Evolutionary conservation across 371 early-diverging fungal genomes (phyloP).

Genomic region (Phascolomyces articulosus): DNA sequence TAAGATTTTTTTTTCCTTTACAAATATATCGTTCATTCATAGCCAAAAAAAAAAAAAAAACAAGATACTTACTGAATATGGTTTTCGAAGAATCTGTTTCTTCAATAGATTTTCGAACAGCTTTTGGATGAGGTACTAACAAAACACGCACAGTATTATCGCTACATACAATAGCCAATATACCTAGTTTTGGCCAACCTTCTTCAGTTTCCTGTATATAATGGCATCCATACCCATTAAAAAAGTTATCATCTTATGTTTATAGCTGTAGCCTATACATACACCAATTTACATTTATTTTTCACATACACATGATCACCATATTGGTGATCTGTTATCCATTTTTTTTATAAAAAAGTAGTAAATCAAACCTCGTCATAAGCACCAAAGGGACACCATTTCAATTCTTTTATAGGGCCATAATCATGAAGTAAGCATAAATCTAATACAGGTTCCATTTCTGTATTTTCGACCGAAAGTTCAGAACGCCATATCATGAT

Average conservation of each 20-base stretch:
- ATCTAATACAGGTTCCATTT: slow-evolving; percentile 38
- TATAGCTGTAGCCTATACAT: too few species aligned
- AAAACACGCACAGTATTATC: slow-evolving; percentile 59
- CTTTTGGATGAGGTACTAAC: slow-evolving; percentile 59
- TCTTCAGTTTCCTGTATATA: not conserved
- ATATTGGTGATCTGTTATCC: not conserved
- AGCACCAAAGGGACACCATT: slow-evolving; percentile 62
- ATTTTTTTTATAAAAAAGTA: too few species aligned
- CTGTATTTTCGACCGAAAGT: slow-evolving; percentile 17
- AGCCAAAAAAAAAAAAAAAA: too few species aligned
- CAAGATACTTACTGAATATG: slow-evolving; percentile 35
- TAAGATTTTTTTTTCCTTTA: not conserved
- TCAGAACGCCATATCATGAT: slow-evolving; percentile 63
- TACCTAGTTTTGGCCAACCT: slow-evolving; percentile 49
- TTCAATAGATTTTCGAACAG: slow-evolving; percentile 21
- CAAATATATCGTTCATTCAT: not conserved
- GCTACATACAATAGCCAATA: slow-evolving; percentile 57
- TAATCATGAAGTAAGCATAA: slow-evolving; percentile 62
- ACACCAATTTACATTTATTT: too few species aligned
- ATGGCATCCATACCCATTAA: too few species aligned
- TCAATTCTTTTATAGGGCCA: slow-evolving; percentile 55
- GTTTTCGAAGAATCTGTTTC: slow-evolving; percentile 13
- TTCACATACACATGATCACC: too few species aligned
- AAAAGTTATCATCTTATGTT: too few species aligned
- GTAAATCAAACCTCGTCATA: slow-evolving; percentile 36